Evolutionary conservation across 345 rosid genomes (phyloP), one percentile per base, ranked within the genome.

Genomic region (Camelina laxa): DNA sequence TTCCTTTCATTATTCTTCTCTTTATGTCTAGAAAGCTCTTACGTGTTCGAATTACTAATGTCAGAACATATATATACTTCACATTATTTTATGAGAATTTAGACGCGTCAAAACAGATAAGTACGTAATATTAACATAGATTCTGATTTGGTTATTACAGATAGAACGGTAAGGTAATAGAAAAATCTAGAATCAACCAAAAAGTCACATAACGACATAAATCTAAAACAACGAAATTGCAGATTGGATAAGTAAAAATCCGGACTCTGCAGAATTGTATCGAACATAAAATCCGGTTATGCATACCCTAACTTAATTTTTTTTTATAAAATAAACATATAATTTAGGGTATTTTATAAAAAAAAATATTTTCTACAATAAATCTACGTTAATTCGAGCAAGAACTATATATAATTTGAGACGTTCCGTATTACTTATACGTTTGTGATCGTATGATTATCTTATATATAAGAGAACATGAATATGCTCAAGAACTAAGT

Each of bases 401-500:
- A 41, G 45, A 41, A 41, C 45, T 13, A 12, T 41, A 15, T 44
- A 44, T 44, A 15, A 44, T 44, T 44, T 44, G 49, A 44, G 17
- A 44, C 17, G 16, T 7, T 44, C 6, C 9, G 30, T 45, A 6
- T 6, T n/a, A 45, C 19, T 15, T 45, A 1, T 45, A 45, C 4
- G 19, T 60, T 4, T 62, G 51, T 39, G 30, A 20, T 27, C 30
- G 39, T 64, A 38, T 61, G 31, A 19, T 62, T 38, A 13, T 15
- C 36, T 38, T 38, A 50, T 51, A 17, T 39, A 39, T 0, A 51
- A 8, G 22, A 67, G 44, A 59, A 36, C 22, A 36, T 39, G n/a
- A 75, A 67, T 67, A 67, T 67, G 61, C 33, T 59, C 36, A 39
- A 45, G 67, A 74, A 35, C 41, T 48, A 50, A 48, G 45, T 50